Base-by-base conservation (phyloP, 441 rosid species). In the Macaranga tanarius region DNA sequence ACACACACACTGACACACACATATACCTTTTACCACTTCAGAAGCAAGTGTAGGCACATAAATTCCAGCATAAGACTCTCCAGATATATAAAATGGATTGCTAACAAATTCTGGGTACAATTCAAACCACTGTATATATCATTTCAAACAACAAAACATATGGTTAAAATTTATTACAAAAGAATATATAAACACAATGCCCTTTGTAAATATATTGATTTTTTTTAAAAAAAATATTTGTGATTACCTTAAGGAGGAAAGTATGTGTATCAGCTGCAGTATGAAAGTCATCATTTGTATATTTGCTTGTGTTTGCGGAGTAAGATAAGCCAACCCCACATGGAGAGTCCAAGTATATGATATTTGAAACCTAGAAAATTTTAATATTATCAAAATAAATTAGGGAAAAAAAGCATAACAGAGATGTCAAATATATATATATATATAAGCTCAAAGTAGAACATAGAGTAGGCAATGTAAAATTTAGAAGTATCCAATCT, bases 61-160 rank as follows among this genome's bases (percentile, higher is more conserved):
- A 60, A 89, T 40, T 58, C 94, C 94, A 7, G 88, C 94, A 71
- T 84, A 89, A 1, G 94, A 89, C 75, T 89, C 94, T 70, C 94
- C 90, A 0, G 92, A 16, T 9, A 89, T 70, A 60, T 79, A 89
- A 72, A 89, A 89, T 68, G 89, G 90, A 72, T 87, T 89, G 62
- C 38, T 67, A 22, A 50, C 31, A 54, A 87, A 89, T 65, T 89
- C 92, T 44, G 89, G 87, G 52, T 74, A 89, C 47, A 72, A 64
- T 34, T 64, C 71, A 45, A 86, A 86, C 94, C 92, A 89, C 92
- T 88, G 57, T 34, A 28, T 5, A 42, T 55, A 19, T 38, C 60
- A 52, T 51, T 20, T 38, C 63, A 52, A 56, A 22, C 28, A 55
- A 40, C 48, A 52, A 47, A 40, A 5, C 13, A 52, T 23, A 50